Conservation (phyloP, 148 eudicot genomes). For the Fagopyrum homotropicum region DNA sequence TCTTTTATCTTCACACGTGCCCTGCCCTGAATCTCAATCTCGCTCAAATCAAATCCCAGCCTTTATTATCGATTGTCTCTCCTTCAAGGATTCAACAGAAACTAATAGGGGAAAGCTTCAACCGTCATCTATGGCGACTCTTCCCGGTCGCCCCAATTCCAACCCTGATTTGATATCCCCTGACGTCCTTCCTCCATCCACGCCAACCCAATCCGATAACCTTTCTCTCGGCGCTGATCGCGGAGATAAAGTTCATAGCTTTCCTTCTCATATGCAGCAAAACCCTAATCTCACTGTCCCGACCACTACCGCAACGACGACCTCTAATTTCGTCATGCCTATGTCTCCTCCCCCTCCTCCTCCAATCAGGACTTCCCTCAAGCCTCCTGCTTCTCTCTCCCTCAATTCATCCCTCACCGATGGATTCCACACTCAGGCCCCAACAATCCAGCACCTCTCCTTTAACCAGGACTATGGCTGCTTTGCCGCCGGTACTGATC, state of each 20-base stretch:
- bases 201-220: neutral
- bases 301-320: neutral
- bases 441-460: constrained; percentile 21
- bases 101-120: too few species aligned
- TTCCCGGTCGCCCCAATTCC: constrained; percentile 19
- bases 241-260: neutral
- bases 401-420: neutral
- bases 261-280: neutral
- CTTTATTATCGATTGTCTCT: too few species aligned
- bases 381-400: constrained; percentile 7
- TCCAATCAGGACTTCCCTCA: constrained; percentile 14
- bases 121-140: constrained; percentile 9
- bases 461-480: constrained; percentile 63
- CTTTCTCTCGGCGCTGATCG: neutral
- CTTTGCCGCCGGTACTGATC: constrained; percentile 43
- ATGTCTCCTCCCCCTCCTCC: constrained; percentile 15
- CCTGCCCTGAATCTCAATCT: too few species aligned
- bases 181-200: constrained; percentile 12
- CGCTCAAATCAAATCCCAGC: too few species aligned
- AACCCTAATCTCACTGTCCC: constrained; percentile 11
- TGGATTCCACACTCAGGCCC: too few species aligned
- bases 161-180: constrained; percentile 17
- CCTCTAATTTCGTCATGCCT: constrained; percentile 15
- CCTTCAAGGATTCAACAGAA: too few species aligned
- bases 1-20: too few species aligned